A percentile compares a stretch with the other conserved stretches of the same genome.
Conservation (phyloP, 1,284 basidiomycete species). For the Wolfiporia cocos region DNA sequence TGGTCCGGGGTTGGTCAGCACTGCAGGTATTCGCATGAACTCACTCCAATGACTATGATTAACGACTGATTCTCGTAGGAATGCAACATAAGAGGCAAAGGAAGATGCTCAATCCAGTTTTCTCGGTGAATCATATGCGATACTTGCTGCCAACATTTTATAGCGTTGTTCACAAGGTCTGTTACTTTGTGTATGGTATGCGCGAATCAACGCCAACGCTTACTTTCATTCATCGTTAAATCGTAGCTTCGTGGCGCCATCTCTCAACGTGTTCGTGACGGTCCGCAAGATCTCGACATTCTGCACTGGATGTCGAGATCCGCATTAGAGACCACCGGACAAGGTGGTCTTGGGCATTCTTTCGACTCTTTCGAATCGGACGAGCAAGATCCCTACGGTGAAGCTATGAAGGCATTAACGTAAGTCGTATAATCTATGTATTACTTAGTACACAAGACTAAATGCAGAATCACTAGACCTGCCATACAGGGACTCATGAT, state of each 20-base stretch:
- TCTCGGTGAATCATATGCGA: too few species aligned
- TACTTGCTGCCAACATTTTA: slow-evolving; percentile 10
- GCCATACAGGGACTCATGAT: too few species aligned
- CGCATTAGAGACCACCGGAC: not conserved
- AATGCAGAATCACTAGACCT: too few species aligned
- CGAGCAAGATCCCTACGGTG: too few species aligned
- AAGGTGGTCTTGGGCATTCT: slow-evolving; percentile 31
- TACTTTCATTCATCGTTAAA: not conserved
- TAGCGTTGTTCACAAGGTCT: slow-evolving; percentile 6
- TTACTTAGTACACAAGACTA: too few species aligned
- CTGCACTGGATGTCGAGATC: too few species aligned
- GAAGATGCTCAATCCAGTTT: too few species aligned
- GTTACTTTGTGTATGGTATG: not conserved
- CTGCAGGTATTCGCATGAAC: not conserved
- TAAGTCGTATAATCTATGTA: not conserved
- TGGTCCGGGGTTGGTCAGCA: not conserved
- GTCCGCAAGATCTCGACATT: too few species aligned
- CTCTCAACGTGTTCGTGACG: too few species aligned
- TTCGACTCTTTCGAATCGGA: slow-evolving; percentile 26
- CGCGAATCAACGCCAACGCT: not conserved
- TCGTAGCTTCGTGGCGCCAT: not conserved
- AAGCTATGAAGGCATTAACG: too few species aligned
- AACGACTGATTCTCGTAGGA: not conserved
- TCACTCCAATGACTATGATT: not conserved
- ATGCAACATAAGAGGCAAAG: slow-evolving; percentile 10